These are phyloP conservation scores for Taiwanofungus camphoratus DNA, from an alignment of 1,284 basidiomycete species.

Conservation along the genomic window DNA sequence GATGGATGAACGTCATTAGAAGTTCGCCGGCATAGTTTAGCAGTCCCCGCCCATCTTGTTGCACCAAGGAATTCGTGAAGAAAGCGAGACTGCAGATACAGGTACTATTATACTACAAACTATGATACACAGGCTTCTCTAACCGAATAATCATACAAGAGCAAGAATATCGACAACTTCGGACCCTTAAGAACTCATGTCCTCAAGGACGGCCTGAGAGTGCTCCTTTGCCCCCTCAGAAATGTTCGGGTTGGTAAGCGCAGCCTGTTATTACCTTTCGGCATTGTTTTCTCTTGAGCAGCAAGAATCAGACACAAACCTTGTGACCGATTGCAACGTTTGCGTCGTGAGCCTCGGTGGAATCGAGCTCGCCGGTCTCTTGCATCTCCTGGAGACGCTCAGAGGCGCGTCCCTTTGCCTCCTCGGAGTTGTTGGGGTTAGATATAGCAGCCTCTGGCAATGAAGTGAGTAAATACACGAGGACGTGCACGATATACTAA, in stretches of 20 bases:
- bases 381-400: conserved; percentile 35
- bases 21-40: too few species aligned
- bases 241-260: conserved; percentile 32
- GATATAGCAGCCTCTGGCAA: conserved; percentile 29
- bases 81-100: too few species aligned
- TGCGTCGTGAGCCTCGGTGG: conserved; percentile 6
- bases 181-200: too few species aligned
- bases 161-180: too few species aligned
- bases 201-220: conserved; percentile 26
- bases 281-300: not conserved
- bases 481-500: conserved; percentile 1
- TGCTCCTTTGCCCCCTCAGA: conserved; percentile 41
- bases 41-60: too few species aligned
- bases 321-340: conserved; percentile 22
- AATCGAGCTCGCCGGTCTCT: conserved; percentile 11
- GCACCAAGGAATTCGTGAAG: too few species aligned
- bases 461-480: not conserved
- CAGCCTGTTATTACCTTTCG: conserved; percentile 12
- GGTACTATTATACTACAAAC: too few species aligned
- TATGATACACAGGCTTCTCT: too few species aligned
- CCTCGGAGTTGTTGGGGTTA: conserved; percentile 43
- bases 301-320: conserved; percentile 7
- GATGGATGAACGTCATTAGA: too few species aligned
- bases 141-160: too few species aligned
- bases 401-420: conserved; percentile 42